These are phyloP conservation scores for Calonectria naviculata DNA, from an alignment of 2,329 filamentous ascomycete species.

Conservation along the genomic window DNA sequence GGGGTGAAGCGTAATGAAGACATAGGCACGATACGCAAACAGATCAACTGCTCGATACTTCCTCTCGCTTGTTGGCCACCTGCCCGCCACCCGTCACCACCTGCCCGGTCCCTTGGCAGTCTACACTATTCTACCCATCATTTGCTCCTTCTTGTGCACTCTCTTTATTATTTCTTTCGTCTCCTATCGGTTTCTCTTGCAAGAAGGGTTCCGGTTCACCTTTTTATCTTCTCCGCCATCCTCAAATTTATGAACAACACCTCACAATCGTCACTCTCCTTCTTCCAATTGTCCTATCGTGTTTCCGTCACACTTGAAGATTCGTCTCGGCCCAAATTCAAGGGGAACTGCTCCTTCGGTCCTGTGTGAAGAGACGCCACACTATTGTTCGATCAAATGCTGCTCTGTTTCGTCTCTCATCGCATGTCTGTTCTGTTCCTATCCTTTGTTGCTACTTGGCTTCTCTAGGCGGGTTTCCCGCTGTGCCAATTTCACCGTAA, in stretches of 20 bases:
- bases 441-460: background rate
- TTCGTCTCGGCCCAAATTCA: background rate
- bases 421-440: background rate
- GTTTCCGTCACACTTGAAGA: background rate
- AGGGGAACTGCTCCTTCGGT: background rate
- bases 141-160: conserved; percentile 13
- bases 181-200: background rate
- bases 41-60: background rate
- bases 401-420: background rate
- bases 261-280: background rate
- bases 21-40: background rate
- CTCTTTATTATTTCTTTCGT: background rate
- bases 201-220: background rate
- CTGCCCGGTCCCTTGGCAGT: conserved; percentile 13
- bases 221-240: background rate
- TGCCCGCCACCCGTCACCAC: conserved; percentile 7
- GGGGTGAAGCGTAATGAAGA: background rate
- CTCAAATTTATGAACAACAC: background rate
- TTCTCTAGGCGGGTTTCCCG: background rate
- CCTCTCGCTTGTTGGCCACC: conserved; percentile 1
- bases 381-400: background rate
- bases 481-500: background rate
- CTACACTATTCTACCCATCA: background rate
- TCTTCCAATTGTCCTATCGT: background rate
- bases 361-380: no score